Base-by-base conservation (phyloP, 2,329 filamentous ascomycete species). In the Aspergillus ustus region DNA sequence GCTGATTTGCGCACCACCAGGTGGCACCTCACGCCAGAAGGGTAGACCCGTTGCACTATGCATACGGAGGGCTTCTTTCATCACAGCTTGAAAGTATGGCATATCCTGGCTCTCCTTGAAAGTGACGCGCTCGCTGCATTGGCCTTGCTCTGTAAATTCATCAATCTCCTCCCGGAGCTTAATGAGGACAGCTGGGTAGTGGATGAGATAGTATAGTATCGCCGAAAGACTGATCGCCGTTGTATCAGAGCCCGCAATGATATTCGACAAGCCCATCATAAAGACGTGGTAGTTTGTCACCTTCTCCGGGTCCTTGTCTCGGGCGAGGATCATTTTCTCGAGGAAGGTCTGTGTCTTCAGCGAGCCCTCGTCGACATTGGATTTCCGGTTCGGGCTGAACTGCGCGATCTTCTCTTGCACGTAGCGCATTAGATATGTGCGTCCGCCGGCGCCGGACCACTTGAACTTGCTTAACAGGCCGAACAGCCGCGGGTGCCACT, bases 51-150 rank as follows among this genome's bases (percentile, higher is more conserved):
- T 78, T 0, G 82, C 80, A 1, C 83, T 77, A 53, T 84, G 81
- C 20, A 86, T 71, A 15, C 85, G 79, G 19, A 86, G 69, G 0
- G 81, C 80, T 67, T 86, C 84, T 55, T 84, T 84, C 44, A 86
- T 80, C 3, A 82, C 78, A 0, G 83, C 83, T 61, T 85, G 80
- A 17, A 86, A 74, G 62, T 85, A 87, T 0, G 81, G 82, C 68
- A 83, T 73, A 17, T 73, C 73, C 44, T 75, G 78, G 3, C 64
- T 76, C 64, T 79, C 77, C 31, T 73, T 78, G 67, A 75, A 82
- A 0, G 71, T 75, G 1, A 80, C 61, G 0, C 69, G 69, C n/a
- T 70, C 65, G 19, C 75, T 50, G 53, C 67, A 58, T 4, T 54
- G 63, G 13, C 68, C 67, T 29, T 63, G 60, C 0, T 54, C 50